Evolutionary conservation across 805 yeast genomes (phyloP), one percentile per base, ranked within the genome.

Genomic region (Alloascoidea africana): DNA sequence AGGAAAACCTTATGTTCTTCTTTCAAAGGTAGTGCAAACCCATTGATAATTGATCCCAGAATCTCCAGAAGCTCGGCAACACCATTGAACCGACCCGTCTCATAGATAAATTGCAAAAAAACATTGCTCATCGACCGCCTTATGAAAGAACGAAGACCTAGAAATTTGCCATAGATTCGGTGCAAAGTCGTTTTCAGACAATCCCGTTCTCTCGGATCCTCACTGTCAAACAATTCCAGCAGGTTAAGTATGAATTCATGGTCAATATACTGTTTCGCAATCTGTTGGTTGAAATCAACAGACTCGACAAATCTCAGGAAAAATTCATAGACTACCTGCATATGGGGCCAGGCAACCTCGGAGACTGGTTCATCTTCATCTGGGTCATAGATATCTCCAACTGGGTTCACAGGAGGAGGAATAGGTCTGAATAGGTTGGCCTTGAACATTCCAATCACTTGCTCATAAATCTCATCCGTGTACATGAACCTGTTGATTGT

Each of bases 321-420:
- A 51, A 91, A 85, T 57, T 91, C 97, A 61, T 91, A 91, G 19
- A 87, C 94, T 33, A 85, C 71, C 58, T 85, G 94, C 97, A 91
- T 91, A 56, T 91, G 98, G 8, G 97, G 95, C 98, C 98, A 91
- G 5, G 96, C 86, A 44, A 89, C 73, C 55, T 91, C 97, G 48
- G 76, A 75, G 27, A 91, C 94, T 2, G 97, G 97, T 59, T 91
- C 98, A 62, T 91, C 98, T 60, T 91, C 98, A 59, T 91, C 98
- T 1, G 98, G 98, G 51, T 91, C 98, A 57, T 72, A 91, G 32
- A 89, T 72, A 46, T 91, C 98, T 30, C 98, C 98, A 35, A 87
- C 71, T 3, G 97, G 97, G 54, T 91, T 91, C 27, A 86, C 95
- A 1, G 97, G 96, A 1, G 98, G 98, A 2, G 98, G 97, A 36